A percentile compares a stretch with the other conserved stretches of the same genome.
phyloP scores from a whole-genome alignment of 345 rosid species.

The Hibiscus tridactylites region DNA sequence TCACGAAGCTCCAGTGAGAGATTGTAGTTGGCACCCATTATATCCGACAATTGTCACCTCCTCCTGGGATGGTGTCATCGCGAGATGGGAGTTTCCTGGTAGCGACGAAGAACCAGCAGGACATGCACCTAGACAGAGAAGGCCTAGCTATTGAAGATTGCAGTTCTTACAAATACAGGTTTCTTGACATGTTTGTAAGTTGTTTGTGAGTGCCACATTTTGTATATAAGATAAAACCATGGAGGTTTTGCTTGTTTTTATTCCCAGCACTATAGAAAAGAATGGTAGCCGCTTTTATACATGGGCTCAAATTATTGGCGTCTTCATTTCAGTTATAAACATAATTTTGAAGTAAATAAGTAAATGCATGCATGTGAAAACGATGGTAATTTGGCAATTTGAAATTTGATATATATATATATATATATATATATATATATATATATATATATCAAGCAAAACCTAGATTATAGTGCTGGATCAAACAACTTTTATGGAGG shows the following conservation, averaged over 20 bases:
- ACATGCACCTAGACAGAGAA: neutral
- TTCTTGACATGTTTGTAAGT: neutral
- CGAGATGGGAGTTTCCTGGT: constrained; percentile 52
- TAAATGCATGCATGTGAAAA: too few species aligned
- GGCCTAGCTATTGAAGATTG: neutral
- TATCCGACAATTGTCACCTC: constrained; percentile 49
- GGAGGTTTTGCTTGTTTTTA: neutral
- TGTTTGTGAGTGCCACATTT: neutral
- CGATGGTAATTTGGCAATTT: too few species aligned
- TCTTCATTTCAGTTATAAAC: too few species aligned
- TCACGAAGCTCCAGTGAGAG: constrained; percentile 44
- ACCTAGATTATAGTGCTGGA: too few species aligned
- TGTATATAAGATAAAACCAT: neutral
- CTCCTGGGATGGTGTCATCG: constrained; percentile 50
- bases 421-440: too few species aligned
- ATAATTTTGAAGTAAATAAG: too few species aligned
- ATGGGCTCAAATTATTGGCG: too few species aligned
- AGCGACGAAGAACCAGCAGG: neutral
- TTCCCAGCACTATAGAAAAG: too few species aligned
- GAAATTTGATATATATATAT: too few species aligned
- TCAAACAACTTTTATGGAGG: too few species aligned
- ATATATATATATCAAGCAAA: too few species aligned
- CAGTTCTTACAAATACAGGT: neutral
- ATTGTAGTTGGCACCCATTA: constrained; percentile 63
- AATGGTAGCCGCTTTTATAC: too few species aligned